Conservation (phyloP, 768 basidiomycete genomes). For the Tubosaeta sp. region DNA sequence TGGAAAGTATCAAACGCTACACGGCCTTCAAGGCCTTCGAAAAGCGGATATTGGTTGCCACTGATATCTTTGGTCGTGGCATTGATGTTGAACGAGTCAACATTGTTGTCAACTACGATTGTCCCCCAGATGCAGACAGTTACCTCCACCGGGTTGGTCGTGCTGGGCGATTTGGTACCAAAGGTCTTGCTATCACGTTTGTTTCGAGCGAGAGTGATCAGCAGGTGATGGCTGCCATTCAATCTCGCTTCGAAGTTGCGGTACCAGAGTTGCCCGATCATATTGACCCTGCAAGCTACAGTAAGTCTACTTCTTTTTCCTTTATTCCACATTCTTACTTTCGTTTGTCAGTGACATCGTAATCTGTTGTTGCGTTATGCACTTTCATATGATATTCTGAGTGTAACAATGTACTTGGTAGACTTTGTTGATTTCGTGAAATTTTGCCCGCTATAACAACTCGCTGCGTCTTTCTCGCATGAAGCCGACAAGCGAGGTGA, state of each 20-base stretch:
- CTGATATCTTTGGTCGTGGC: conserved; percentile 98
- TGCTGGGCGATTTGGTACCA: conserved; percentile 98
- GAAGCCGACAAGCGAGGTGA: too few relatives aligned
- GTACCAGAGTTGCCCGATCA: conserved; percentile 92
- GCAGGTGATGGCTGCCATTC: conserved; percentile 92
- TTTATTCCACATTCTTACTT: not conserved
- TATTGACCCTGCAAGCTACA: conserved; percentile 94
- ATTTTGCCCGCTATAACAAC: not conserved
- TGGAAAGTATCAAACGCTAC: conserved; percentile 81
- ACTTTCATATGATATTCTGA: conserved; percentile 4
- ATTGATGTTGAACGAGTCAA: conserved; percentile 99
- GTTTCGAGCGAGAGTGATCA: conserved; percentile 90
- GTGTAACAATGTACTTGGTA: conserved; percentile 24
- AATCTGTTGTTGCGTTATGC: conserved; percentile 23
- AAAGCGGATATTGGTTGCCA: conserved; percentile 97
- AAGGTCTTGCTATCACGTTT: conserved; percentile 97
- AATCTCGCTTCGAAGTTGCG: conserved; percentile 95
- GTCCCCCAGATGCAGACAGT: conserved; percentile 93
- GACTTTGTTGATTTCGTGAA: conserved; percentile 4
- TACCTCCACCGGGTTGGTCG: conserved; percentile 99
- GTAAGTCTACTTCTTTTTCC: conserved; percentile 44
- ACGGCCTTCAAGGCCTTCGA: conserved; percentile 99
- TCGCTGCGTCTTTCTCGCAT: too few relatives aligned
- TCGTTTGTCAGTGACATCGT: conserved; percentile 40
- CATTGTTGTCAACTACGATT: conserved; percentile 99